phyloP scores from a whole-genome alignment of 306 rosid genomes.

The Oxytropis ochrocephala region DNA sequence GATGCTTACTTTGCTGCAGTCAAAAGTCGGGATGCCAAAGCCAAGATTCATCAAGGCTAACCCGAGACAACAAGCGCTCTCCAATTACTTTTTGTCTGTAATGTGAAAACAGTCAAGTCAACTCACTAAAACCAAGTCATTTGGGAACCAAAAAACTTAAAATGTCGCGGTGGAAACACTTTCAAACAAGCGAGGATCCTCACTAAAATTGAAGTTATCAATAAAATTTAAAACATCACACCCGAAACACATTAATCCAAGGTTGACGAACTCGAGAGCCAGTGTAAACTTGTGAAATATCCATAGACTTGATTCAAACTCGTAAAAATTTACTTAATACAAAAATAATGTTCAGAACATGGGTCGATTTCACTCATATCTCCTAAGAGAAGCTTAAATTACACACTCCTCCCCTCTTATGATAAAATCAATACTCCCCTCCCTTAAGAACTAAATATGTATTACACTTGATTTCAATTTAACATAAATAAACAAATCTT shows the following conservation, averaged over 20 bases:
- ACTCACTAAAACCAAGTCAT: background rate
- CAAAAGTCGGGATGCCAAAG: slow-evolving; percentile 87
- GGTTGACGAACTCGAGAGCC: background rate
- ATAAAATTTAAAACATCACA: background rate
- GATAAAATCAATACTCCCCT: no score
- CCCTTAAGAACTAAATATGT: no score
- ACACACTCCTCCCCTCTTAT: no score
- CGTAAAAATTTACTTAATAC: no score
- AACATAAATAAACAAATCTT: no score
- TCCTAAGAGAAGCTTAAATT: no score
- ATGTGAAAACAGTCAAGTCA: slow-evolving; percentile 12
- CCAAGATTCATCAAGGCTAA: slow-evolving; percentile 78
- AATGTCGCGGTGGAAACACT: background rate
- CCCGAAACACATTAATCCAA: background rate
- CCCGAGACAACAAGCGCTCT: slow-evolving; percentile 85
- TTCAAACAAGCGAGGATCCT: background rate
- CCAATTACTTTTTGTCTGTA: slow-evolving; percentile 81
- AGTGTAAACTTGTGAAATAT: background rate
- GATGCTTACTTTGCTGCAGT: slow-evolving; percentile 71
- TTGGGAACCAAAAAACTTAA: background rate
- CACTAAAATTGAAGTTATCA: background rate
- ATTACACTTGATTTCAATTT: no score
- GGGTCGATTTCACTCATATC: no score
- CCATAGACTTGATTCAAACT: no score
- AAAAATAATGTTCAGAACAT: background rate